Conservation (phyloP, 495 filamentous ascomycete species). For the Articulospora tetracladia region DNA sequence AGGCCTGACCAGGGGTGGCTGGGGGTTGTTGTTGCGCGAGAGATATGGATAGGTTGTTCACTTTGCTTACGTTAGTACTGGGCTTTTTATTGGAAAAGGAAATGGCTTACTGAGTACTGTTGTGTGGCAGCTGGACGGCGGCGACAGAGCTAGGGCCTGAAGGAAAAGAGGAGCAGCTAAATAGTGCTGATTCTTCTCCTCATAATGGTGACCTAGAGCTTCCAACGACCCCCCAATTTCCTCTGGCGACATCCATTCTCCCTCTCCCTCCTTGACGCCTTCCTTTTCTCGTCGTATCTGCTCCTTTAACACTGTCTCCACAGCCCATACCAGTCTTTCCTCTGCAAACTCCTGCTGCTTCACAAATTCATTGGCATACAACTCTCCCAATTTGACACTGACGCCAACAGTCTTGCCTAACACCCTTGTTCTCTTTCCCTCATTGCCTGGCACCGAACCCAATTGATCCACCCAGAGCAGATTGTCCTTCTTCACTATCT, state of each 20-base stretch:
- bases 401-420: constrained; percentile 70
- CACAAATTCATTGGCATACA: constrained; percentile 63
- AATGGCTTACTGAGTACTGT: constrained; percentile 62
- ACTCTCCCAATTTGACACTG: constrained; percentile 74
- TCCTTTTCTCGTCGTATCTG: constrained; percentile 59
- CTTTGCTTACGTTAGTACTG: constrained; percentile 27
- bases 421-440: constrained; percentile 63
- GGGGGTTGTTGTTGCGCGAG: constrained; percentile 62
- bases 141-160: constrained; percentile 73
- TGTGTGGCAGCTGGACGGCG: constrained; percentile 49
- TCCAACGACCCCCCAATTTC: constrained; percentile 72
- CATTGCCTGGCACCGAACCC: constrained; percentile 45
- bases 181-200: constrained; percentile 61
- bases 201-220: constrained; percentile 71
- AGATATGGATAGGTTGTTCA: constrained; percentile 68
- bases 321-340: constrained; percentile 71
- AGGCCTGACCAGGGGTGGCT: constrained; percentile 26
- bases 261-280: constrained; percentile 58
- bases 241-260: constrained; percentile 68
- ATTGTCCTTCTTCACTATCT: constrained; percentile 59
- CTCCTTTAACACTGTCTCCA: constrained; percentile 76
- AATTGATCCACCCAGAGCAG: constrained; percentile 57
- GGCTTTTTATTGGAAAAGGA: neutral
- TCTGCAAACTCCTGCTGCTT: constrained; percentile 63
- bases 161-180: constrained; percentile 86